Base-by-base conservation (phyloP, 306 rosid species). In the Quercus rubra region DNA sequence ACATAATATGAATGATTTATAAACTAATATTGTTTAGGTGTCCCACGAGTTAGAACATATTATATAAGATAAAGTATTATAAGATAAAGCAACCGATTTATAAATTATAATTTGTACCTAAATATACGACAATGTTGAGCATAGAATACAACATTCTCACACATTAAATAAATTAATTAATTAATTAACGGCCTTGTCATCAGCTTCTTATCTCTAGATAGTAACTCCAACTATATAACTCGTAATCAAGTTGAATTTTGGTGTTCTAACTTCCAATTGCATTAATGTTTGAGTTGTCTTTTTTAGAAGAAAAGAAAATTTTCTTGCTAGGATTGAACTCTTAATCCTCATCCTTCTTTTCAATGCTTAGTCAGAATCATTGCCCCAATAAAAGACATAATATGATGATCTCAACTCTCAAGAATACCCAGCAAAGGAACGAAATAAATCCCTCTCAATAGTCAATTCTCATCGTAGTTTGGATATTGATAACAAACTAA, bases 231-330 rank as follows among this genome's bases (percentile, higher is more conserved):
- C 35, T 31, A 31, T 31, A 63, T 55, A 54, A 19, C 51, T 13
- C 20, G 54, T 20, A 25, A 43, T 55, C 73, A 67, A 73, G 76
- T 80, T 76, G 73, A 73, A 77, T 72, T 19, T 56, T 2, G 3
- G 25, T 5, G 25, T 19, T 56, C 62, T 21, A 56, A 41, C 49
- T 41, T 41, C 49, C 49, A 41, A 41, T 6, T 41, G 49, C 49
- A 41, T 41, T 41, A 41, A 41, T 41, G 49, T 41, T 41, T 41
- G 35, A 41, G 8, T 41, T 41, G 11, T 41, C 2, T 8, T 4
- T 31, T 31, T 31, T 31, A 31, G 5, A 31, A 31, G 35, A 31
- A 31, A 31, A 31, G 5, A 31, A 4, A 31, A 31, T 1, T 31
- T 31, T 31, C 35, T 31, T 31, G 35, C 12, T 41, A 41, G 49